Evolutionary conservation across 345 rosid genomes (phyloP).

Genomic region (Brassica carinata): DNA sequence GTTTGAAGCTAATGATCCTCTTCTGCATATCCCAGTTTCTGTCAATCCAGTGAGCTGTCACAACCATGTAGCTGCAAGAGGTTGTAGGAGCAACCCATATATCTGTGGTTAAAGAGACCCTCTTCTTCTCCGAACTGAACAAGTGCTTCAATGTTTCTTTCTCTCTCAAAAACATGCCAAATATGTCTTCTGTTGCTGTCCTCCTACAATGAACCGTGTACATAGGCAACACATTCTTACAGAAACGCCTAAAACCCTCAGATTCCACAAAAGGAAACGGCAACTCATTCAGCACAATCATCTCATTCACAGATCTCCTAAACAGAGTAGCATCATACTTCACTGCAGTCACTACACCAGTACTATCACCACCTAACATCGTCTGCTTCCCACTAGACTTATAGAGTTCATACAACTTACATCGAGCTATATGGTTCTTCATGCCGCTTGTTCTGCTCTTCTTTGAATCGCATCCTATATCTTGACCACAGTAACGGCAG

Average conservation of each 20-base stretch:
- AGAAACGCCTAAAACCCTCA: neutral
- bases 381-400: neutral
- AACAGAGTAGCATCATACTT: neutral
- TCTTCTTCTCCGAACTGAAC: neutral
- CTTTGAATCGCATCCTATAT: neutral
- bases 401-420: neutral
- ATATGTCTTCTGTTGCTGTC: neutral
- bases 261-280: too few relatives aligned
- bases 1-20: too few relatives aligned
- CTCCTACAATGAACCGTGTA: neutral
- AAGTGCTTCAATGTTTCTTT: too few relatives aligned
- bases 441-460: neutral
- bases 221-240: neutral
- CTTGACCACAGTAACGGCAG: neutral
- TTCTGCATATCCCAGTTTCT: too few relatives aligned
- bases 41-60: too few relatives aligned
- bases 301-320: neutral
- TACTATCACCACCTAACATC: neutral
- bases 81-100: too few relatives aligned
- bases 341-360: neutral
- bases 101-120: neutral
- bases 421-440: neutral
- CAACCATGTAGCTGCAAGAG: too few relatives aligned
- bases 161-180: neutral
- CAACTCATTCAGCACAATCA: too few relatives aligned